Evolutionary conservation across 2,329 filamentous ascomycete genomes (phyloP).

Genomic region (Colletotrichum sojae): DNA sequence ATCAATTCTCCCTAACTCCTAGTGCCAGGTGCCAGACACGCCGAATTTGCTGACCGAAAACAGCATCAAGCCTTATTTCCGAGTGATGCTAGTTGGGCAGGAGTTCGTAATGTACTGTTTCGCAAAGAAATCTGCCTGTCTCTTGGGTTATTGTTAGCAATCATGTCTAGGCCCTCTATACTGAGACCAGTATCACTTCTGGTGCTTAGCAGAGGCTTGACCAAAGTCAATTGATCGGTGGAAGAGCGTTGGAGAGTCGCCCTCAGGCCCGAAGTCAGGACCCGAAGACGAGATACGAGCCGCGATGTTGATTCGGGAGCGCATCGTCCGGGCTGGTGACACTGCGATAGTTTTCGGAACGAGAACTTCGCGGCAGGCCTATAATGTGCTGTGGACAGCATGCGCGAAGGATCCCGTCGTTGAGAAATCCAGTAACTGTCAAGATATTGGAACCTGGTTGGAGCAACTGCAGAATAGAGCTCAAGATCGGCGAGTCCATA

Average conservation of each 20-base stretch:
- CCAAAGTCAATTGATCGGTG: constrained; percentile 5
- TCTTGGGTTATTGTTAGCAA: background rate
- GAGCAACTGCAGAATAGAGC: background rate
- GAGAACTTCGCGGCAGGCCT: background rate
- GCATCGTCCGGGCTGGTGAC: too few relatives aligned
- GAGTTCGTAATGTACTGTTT: too few relatives aligned
- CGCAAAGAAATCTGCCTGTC: too few relatives aligned
- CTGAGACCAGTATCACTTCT: background rate
- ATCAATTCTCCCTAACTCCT: too few relatives aligned
- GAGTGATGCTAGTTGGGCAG: too few relatives aligned
- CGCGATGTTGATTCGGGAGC: background rate
- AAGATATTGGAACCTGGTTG: background rate
- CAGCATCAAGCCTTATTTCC: too few relatives aligned
- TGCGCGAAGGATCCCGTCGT: background rate
- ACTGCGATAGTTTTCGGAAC: background rate
- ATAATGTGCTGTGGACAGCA: background rate
- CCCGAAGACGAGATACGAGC: constrained; percentile 25
- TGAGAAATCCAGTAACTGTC: background rate
- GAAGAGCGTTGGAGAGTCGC: background rate
- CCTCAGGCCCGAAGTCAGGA: background rate
- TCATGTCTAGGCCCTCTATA: background rate
- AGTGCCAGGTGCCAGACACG: too few relatives aligned
- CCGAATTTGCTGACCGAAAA: too few relatives aligned
- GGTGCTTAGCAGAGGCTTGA: background rate
- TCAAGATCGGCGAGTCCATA: background rate